A percentile compares a stretch with the other conserved stretches of the same genome.
Conservation (phyloP, 352 stramenopile genomes). For the Pythium plurisporium region DNA sequence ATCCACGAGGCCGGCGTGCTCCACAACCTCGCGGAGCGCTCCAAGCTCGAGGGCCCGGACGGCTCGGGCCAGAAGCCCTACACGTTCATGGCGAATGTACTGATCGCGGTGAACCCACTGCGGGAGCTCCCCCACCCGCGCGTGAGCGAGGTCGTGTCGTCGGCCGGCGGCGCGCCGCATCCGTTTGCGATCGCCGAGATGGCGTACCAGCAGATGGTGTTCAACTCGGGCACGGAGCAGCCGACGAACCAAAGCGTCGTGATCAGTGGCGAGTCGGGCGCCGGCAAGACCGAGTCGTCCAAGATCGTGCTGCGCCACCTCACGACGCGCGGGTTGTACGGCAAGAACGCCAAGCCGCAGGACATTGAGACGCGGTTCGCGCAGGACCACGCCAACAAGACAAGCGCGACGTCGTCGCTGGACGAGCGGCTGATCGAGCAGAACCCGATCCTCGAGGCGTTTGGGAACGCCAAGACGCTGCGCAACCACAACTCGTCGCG, state of each 20-base stretch:
- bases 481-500: slow-evolving; percentile 94
- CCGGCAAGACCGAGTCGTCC: slow-evolving; percentile 88
- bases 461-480: slow-evolving; percentile 95
- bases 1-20: slow-evolving; percentile 94
- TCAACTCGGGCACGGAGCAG: slow-evolving; percentile 80
- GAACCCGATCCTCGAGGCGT: slow-evolving; percentile 93
- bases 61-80: slow-evolving; percentile 64
- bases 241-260: slow-evolving; percentile 86
- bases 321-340: slow-evolving; percentile 82
- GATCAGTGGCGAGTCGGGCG: slow-evolving; percentile 82
- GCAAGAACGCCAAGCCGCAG: slow-evolving; percentile 69
- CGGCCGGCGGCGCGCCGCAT: slow-evolving; percentile 67
- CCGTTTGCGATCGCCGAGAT: slow-evolving; percentile 88
- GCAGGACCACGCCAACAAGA: slow-evolving; percentile 32
- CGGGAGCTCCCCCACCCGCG: slow-evolving; percentile 72
- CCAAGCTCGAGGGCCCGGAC: slow-evolving; percentile 80
- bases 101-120: slow-evolving; percentile 91
- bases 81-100: slow-evolving; percentile 93
- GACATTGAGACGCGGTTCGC: slow-evolving; percentile 64
- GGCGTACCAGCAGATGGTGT: slow-evolving; percentile 91
- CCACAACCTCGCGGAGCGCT: slow-evolving; percentile 92
- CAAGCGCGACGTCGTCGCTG: slow-evolving; percentile 57
- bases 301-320: slow-evolving; percentile 89
- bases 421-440: slow-evolving; percentile 86
- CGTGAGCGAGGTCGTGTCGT: slow-evolving; percentile 76